Percentiles rank a stretch among this genome's conserved stretches.
These are phyloP conservation scores for Curvularia lunata DNA, from an alignment of 2,329 filamentous ascomycete genomes.

Conservation along the genomic window DNA sequence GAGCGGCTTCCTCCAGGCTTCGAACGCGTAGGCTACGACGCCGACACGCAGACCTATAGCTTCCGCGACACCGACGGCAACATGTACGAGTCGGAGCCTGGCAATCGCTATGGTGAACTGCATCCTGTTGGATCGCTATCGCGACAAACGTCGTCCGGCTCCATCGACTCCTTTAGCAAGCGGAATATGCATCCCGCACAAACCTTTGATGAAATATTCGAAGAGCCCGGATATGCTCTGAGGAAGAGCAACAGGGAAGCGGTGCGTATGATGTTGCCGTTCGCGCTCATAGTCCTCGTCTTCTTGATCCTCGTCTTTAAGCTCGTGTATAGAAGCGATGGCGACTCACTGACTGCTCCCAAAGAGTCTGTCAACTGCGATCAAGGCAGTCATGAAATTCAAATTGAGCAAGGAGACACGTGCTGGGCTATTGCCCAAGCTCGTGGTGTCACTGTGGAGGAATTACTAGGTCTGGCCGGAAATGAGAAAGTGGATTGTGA, in stretches of 20 bases:
- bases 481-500: constrained; percentile 60
- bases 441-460: constrained; percentile 54
- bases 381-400: constrained; percentile 46
- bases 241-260: constrained; percentile 46
- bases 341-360: constrained; percentile 20
- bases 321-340: constrained; percentile 20
- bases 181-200: constrained; percentile 6
- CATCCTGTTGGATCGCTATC: constrained; percentile 21
- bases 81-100: constrained; percentile 59
- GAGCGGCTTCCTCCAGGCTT: constrained; percentile 63
- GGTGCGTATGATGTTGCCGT: constrained; percentile 64
- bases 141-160: background rate
- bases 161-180: background rate
- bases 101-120: constrained; percentile 58
- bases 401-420: constrained; percentile 57
- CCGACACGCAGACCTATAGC: constrained; percentile 61
- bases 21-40: constrained; percentile 63
- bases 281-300: constrained; percentile 61
- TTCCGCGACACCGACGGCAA: constrained; percentile 59
- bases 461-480: constrained; percentile 49
- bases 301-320: constrained; percentile 56
- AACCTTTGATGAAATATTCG: constrained; percentile 21
- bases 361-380: constrained; percentile 27
- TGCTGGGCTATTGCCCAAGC: constrained; percentile 61
- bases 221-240: constrained; percentile 22